phyloP scores from a whole-genome alignment of 345 rosid species.

The Raphanus sativus region DNA sequence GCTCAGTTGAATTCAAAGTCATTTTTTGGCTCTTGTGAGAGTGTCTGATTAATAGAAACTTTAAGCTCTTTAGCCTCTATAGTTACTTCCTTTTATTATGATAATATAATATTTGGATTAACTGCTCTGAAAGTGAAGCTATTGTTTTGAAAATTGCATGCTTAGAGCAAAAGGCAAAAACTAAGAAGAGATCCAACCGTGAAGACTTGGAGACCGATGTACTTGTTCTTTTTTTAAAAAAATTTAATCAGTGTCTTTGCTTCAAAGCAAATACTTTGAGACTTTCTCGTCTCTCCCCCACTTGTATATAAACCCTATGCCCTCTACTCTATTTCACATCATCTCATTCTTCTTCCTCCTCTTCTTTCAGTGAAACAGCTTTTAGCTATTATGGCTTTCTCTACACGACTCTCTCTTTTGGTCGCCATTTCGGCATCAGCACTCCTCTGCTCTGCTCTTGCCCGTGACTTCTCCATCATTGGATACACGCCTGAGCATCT shows the following conservation, averaged over 20 bases:
- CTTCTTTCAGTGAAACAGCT: background rate
- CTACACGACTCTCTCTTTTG: slow-evolving; percentile 33
- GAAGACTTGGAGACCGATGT: slow-evolving; percentile 37
- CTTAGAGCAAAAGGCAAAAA: slow-evolving; percentile 30
- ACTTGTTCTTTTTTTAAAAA: slow-evolving; percentile 24
- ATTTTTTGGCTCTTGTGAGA: slow-evolving; percentile 30
- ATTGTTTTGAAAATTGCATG: slow-evolving; percentile 22
- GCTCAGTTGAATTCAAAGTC: slow-evolving; percentile 91
- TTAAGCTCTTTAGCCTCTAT: background rate
- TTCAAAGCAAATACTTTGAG: slow-evolving; percentile 49
- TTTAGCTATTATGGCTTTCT: slow-evolving; percentile 44
- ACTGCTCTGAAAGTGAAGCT: slow-evolving; percentile 17
- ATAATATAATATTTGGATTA: background rate
- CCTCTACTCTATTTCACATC: slow-evolving; percentile 22
- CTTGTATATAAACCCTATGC: slow-evolving; percentile 34
- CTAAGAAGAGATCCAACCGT: slow-evolving; percentile 35
- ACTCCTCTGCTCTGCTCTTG: slow-evolving; percentile 42
- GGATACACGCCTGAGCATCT: slow-evolving; percentile 69
- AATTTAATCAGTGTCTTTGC: slow-evolving; percentile 45
- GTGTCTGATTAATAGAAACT: background rate
- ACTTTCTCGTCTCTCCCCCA: slow-evolving; percentile 8
- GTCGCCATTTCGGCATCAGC: slow-evolving; percentile 41
- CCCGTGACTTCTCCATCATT: slow-evolving; percentile 70
- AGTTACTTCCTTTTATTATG: background rate
- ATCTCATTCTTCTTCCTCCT: slow-evolving; percentile 22